These are phyloP conservation scores for Plasmodium malariae DNA, from an alignment of 169 alveolate species.

Conservation along the genomic window DNA sequence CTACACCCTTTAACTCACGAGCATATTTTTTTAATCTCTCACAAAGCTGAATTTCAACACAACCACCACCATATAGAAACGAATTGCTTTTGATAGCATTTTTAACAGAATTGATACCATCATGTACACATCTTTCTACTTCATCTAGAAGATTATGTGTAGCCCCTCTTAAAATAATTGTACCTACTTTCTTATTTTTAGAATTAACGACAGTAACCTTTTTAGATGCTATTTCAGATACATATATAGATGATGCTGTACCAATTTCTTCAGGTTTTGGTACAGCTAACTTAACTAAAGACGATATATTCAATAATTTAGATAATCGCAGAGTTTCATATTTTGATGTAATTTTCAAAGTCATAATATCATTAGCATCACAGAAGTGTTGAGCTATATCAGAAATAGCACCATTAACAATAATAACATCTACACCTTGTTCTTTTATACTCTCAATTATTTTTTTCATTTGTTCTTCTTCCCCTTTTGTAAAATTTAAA, in stretches of 20 bases:
- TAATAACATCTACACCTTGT: conserved; percentile 94
- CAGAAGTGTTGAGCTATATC: conserved; percentile 97
- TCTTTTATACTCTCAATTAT: conserved; percentile 90
- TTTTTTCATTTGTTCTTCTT: conserved; percentile 92
- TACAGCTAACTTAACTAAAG: conserved; percentile 93
- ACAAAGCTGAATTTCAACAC: conserved; percentile 95
- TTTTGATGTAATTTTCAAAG: conserved; percentile 93
- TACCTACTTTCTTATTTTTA: conserved; percentile 86
- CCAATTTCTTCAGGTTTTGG: conserved; percentile 98
- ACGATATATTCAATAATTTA: conserved; percentile 95
- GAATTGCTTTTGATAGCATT: conserved; percentile 91
- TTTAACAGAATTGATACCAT: conserved; percentile 85
- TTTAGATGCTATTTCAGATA: conserved; percentile 95
- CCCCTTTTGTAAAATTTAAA: conserved; percentile 93
- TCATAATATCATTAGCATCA: conserved; percentile 96
- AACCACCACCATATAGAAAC: conserved; percentile 98
- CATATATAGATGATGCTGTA: conserved; percentile 91
- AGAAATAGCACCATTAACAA: conserved; percentile 96
- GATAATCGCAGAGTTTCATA: conserved; percentile 97
- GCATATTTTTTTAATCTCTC: conserved; percentile 90
- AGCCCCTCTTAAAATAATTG: conserved; percentile 98
- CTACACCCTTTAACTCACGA: conserved; percentile 91
- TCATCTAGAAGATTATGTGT: conserved; percentile 98
- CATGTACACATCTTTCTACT: conserved; percentile 98
- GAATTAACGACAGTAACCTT: conserved; percentile 88